These are phyloP conservation scores for Mycena amicta DNA, from an alignment of 768 basidiomycete genomes.

Conservation along the genomic window DNA sequence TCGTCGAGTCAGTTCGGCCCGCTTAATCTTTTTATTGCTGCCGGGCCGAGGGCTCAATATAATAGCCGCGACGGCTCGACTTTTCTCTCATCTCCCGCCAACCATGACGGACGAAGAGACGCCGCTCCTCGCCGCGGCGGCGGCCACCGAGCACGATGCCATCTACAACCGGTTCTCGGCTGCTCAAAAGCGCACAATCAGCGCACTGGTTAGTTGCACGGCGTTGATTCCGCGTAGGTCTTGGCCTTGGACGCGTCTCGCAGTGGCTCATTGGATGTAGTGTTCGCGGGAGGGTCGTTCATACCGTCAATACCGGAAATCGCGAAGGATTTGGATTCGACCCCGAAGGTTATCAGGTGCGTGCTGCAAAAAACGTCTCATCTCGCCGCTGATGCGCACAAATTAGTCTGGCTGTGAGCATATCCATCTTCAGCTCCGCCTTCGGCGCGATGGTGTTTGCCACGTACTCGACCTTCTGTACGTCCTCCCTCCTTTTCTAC, in stretches of 20 bases:
- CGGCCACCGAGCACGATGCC: slow-evolving; percentile 33
- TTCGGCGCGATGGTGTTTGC: slow-evolving; percentile 55
- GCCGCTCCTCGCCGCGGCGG: slow-evolving; percentile 31
- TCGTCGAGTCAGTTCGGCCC: too few species aligned
- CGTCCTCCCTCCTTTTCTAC: slow-evolving; percentile 18
- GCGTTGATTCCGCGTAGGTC: slow-evolving; percentile 63
- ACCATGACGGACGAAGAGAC: too few species aligned
- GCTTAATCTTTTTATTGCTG: too few species aligned
- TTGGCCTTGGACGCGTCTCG: not conserved
- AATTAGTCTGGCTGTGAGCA: slow-evolving; percentile 50
- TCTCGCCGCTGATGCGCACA: not conserved
- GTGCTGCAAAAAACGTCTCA: not conserved
- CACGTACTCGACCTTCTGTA: slow-evolving; percentile 53
- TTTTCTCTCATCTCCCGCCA: too few species aligned
- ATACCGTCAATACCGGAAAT: slow-evolving; percentile 77
- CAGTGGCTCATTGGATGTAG: slow-evolving; percentile 36
- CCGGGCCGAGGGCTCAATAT: too few species aligned
- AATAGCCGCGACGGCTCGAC: too few species aligned
- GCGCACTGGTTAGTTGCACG: slow-evolving; percentile 59
- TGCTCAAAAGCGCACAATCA: slow-evolving; percentile 53
- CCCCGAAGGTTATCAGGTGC: slow-evolving; percentile 60
- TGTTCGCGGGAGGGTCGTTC: slow-evolving; percentile 70
- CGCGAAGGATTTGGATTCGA: slow-evolving; percentile 61
- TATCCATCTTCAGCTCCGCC: slow-evolving; percentile 49
- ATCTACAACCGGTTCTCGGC: slow-evolving; percentile 64